Evolutionary conservation across 2,329 filamentous ascomycete species (phyloP).

Genomic region (Scytalidium lignicola): DNA sequence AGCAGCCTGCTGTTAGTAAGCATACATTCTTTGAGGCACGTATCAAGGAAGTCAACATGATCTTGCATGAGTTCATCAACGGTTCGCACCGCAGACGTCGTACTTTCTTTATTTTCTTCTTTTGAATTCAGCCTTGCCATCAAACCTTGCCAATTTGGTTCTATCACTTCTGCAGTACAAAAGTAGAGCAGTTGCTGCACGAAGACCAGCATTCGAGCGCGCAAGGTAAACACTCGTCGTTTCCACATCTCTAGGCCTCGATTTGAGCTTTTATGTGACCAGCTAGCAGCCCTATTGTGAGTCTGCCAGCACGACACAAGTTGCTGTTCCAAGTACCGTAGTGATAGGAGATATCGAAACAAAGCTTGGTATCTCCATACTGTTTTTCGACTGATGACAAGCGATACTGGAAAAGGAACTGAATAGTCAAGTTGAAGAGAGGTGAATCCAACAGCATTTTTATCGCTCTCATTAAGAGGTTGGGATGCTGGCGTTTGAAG

Average conservation of each 20-base stretch:
- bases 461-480: conserved; percentile 68
- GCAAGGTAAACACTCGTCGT: conserved; percentile 81
- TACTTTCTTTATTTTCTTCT: conserved; percentile 38
- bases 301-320: conserved; percentile 86
- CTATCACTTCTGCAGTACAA: conserved; percentile 93
- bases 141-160: conserved; percentile 92
- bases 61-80: conserved; percentile 99
- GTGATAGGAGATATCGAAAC: conserved; percentile 86
- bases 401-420: conserved; percentile 89
- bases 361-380: conserved; percentile 95
- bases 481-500: conserved; percentile 68
- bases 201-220: conserved; percentile 93
- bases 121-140: conserved; percentile 77
- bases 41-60: conserved; percentile 96
- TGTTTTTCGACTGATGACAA: conserved; percentile 94
- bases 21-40: conserved; percentile 98
- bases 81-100: conserved; percentile 52
- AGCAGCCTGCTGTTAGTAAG: conserved; percentile 93
- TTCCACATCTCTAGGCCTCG: conserved; percentile 85
- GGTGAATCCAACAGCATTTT: conserved; percentile 84
- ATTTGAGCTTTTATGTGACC: conserved; percentile 74
- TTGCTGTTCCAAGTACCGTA: conserved; percentile 84
- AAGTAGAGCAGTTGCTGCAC: conserved; percentile 96
- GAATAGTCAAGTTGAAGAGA: conserved; percentile 91
- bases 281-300: conserved; percentile 74